Base-by-base conservation (phyloP, 305 asterid species). In the Fraxinus greggii region DNA sequence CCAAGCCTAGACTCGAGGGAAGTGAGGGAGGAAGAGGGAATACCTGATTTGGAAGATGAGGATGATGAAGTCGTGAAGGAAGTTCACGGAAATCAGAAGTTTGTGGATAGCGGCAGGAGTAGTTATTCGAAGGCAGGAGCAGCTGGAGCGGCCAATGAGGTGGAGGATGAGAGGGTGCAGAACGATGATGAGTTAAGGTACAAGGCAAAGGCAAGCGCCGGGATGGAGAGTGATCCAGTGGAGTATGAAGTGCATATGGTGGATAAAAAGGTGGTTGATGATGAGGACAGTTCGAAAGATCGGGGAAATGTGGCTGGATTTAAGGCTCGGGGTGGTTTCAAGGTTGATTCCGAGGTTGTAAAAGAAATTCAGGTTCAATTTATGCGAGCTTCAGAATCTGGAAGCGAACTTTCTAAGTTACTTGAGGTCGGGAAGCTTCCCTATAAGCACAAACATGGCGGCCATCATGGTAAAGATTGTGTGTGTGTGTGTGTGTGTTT, bases 21-120 rank as follows among this genome's bases (percentile, higher is more conserved):
- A 80, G 92, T 96, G 82, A 94, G 99, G 78, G 98, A 94, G 87
- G 99, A 93, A 86, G 99, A 96, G 85, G 98, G 99, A 61, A 96
- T 96, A 42, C 99, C 99, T 24, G 99, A 96, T 81, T 91, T 96
- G 90, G 99, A 96, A 85, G 98, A 94, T 54, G 99, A 92, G 79
- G 98, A 89, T 5, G 90, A 86, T 73, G 98, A 89, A 88, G 94
- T 94, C 75, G 98, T 94, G 42, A 96, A 96, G 87, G 97, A 94
- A 86, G 95, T 94, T 86, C 92, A 89, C 28, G 97, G 94, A 4
- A 78, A 93, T 82, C 98, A 88, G 84, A 94, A 92, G 84, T 90
- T 79, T 83, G 93, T 84, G 51, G 95, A 91, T 76, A 89, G 89
- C 63, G 92, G 86, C 10, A 83, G 90, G 54, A 86, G 92, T 85